phyloP scores from a whole-genome alignment of 805 yeast genomes.

The Candida glaebosa region DNA sequence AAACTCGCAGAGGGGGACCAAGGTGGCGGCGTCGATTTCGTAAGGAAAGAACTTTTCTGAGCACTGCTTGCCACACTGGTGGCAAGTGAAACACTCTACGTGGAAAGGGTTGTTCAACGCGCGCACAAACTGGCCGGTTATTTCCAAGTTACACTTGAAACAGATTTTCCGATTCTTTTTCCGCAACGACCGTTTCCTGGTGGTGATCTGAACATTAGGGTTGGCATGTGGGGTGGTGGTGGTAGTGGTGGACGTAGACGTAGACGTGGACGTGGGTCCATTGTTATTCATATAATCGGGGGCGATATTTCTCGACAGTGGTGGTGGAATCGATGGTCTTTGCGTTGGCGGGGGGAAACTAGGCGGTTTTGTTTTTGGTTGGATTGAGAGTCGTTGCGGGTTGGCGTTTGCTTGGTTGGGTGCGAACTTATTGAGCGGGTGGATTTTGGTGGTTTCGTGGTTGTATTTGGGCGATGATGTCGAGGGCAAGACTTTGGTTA shows the following conservation, averaged over 20 bases:
- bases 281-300: too few relatives aligned
- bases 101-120: slow-evolving; percentile 81
- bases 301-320: too few relatives aligned
- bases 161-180: slow-evolving; percentile 25
- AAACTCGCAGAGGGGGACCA: slow-evolving; percentile 75
- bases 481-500: too few relatives aligned
- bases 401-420: slow-evolving; percentile 5
- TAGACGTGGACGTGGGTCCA: too few relatives aligned
- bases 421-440: slow-evolving; percentile 2
- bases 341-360: too few relatives aligned
- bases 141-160: slow-evolving; percentile 33
- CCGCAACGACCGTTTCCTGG: background rate
- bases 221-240: background rate
- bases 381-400: too few relatives aligned
- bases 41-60: slow-evolving; percentile 86
- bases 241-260: too few relatives aligned
- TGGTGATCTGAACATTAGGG: background rate
- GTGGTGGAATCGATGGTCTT: too few relatives aligned
- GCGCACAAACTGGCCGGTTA: slow-evolving; percentile 72
- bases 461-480: background rate
- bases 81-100: slow-evolving; percentile 82
- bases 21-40: slow-evolving; percentile 48
- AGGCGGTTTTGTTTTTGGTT: too few relatives aligned
- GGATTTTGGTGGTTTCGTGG: background rate
- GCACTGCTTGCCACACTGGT: slow-evolving; percentile 78